Percentiles rank a stretch among this genome's conserved stretches.
phyloP scores from a whole-genome alignment of 768 basidiomycete genomes.

The Auriscalpium microsporum region DNA sequence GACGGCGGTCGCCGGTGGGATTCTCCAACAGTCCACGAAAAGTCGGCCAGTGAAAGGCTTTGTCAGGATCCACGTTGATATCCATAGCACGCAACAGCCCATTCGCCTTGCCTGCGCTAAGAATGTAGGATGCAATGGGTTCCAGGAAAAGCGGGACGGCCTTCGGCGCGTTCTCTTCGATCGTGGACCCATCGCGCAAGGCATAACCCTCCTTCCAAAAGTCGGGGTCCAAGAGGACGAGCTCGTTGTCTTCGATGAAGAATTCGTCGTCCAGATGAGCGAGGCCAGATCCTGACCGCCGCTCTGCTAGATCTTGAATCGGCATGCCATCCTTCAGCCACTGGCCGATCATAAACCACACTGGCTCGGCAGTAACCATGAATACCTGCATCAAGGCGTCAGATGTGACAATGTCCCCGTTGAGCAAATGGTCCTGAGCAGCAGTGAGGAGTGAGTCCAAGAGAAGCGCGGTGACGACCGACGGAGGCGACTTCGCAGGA shows the following conservation, averaged over 20 bases:
- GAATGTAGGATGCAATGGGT: constrained; percentile 46
- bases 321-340: constrained; percentile 76
- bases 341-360: constrained; percentile 62
- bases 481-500: constrained; percentile 36
- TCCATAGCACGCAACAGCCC: constrained; percentile 63
- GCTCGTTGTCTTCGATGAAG: constrained; percentile 67
- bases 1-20: neutral
- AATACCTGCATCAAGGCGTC: constrained; percentile 57
- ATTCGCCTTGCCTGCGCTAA: constrained; percentile 68
- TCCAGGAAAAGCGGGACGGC: constrained; percentile 54
- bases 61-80: constrained; percentile 2
- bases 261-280: constrained; percentile 58
- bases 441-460: constrained; percentile 55
- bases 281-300: constrained; percentile 3
- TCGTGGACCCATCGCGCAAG: constrained; percentile 35
- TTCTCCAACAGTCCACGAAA: constrained; percentile 7
- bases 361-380: constrained; percentile 51
- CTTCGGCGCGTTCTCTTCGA: constrained; percentile 20
- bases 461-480: constrained; percentile 45
- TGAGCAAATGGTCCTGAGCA: constrained; percentile 49
- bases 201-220: constrained; percentile 74
- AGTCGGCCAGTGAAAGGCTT: constrained; percentile 3
- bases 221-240: constrained; percentile 51
- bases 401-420: constrained; percentile 47
- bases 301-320: constrained; percentile 17